Evolutionary conservation across 2,329 filamentous ascomycete genomes (phyloP), one percentile per base, ranked within the genome.

Genomic region (Colletotrichum aenigma): DNA sequence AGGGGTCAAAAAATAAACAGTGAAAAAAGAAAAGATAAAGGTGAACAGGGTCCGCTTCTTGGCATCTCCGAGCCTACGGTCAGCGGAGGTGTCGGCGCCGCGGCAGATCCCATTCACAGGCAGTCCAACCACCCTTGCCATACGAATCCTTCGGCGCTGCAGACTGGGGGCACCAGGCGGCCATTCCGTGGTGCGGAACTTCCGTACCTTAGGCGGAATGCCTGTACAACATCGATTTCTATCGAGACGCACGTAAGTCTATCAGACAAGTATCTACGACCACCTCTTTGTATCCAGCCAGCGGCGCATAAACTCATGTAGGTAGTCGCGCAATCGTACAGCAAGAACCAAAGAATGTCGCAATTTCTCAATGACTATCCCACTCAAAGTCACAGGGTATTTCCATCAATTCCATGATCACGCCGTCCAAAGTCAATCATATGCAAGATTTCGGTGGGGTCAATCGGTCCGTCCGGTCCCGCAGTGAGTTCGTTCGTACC

Each of bases 61-160:
- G 66, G 71, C 66, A 70, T 65, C 21, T 70, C 71, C 71, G 71
- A 28, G 66, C 43, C 60, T 74, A 26, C 65, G 71, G 71, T 74
- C 66, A 64, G 32, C 69, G 66, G 43, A 48, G 43, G 18, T 48
- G 18, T 48, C 36, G 43, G 43, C 43, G 60, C 48, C 10, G 58
- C 66, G 66, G 71, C 32, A 65, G 43, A 65, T 58, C 43, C 55
- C 30, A 36, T 52, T 43, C 18, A n/a, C 34, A 15, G 34, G 15
- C 18, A 48, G n/a, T 48, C 43, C n/a, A 48, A 34, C 64, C 24
- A 55, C 58, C 66, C 66, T 62, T 32, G 58, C 32, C 28, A 21
- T 36, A 21, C 24, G 36, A 72, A 72, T 72, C 64, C 70, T 72
- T 61, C 52, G 28, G 34, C 13, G 26, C n/a, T 13, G 21, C 26